A percentile compares a stretch with the other conserved stretches of the same genome.
phyloP scores from a whole-genome alignment of 202 grass and related monocot species.

The Musa balbisiana region DNA sequence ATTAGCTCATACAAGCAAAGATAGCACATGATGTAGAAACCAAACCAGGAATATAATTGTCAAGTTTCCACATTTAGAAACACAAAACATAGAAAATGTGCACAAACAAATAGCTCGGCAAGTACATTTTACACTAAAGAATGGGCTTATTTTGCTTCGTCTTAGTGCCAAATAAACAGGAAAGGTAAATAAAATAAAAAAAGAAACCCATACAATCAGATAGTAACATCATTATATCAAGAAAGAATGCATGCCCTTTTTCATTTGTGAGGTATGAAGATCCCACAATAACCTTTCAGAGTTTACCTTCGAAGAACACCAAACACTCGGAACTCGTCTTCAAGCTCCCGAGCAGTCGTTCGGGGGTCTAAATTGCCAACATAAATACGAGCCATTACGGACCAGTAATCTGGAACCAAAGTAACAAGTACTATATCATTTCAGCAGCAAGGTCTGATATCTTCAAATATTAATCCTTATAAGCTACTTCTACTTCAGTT shows the following conservation, averaged over 20 bases:
- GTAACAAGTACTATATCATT: neutral
- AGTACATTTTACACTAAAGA: too few relatives aligned
- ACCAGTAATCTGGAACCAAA: neutral
- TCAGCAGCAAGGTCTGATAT: too few relatives aligned
- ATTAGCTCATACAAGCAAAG: too few relatives aligned
- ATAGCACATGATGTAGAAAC: too few relatives aligned
- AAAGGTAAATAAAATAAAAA: neutral
- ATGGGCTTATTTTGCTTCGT: too few relatives aligned
- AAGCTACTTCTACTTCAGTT: neutral
- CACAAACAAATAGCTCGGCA: too few relatives aligned
- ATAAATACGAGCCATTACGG: conserved; percentile 68
- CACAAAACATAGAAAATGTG: too few relatives aligned
- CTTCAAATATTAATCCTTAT: too few relatives aligned
- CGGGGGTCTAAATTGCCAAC: conserved; percentile 84
- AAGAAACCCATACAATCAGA: neutral
- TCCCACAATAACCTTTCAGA: neutral
- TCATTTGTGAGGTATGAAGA: neutral
- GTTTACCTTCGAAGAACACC: conserved; percentile 81
- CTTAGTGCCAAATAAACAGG: neutral
- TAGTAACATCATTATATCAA: neutral
- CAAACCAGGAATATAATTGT: too few relatives aligned
- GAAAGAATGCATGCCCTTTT: neutral
- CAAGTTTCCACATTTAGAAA: neutral
- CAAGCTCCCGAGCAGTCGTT: conserved; percentile 65
- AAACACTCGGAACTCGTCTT: conserved; percentile 75